Evolutionary conservation across 169 alveolate species (phyloP).

Genomic region (Cryptosporidium parvum): DNA sequence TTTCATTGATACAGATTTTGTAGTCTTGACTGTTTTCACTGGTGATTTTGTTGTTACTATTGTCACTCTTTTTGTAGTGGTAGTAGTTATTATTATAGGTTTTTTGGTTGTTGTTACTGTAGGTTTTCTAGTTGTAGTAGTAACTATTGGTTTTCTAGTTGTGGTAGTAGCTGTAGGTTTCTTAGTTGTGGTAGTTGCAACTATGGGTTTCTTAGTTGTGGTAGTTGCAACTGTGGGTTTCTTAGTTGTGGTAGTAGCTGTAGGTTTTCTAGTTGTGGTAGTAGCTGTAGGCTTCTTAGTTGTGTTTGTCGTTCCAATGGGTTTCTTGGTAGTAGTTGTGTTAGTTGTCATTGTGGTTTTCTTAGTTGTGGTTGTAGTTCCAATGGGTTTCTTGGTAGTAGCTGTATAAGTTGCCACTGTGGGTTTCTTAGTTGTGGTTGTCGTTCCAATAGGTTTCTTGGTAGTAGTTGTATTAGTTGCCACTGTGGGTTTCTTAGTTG

Average conservation of each 20-base stretch:
- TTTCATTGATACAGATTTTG: constrained; percentile 37
- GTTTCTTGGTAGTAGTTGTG: no score
- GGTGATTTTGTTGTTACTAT: constrained; percentile 3
- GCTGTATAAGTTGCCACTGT: no score
- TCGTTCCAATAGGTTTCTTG: not conserved
- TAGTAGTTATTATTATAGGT: not conserved
- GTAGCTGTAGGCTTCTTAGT: not conserved
- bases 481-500: not conserved
- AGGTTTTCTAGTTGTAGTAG: not conserved
- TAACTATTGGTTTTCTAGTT: not conserved
- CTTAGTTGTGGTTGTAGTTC: not conserved
- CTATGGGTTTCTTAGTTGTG: not conserved
- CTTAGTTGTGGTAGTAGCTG: not conserved
- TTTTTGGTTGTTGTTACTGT: not conserved
- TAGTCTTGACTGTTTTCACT: not conserved
- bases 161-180: not conserved
- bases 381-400: no score
- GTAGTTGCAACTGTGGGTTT: not conserved
- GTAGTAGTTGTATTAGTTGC: not conserved
- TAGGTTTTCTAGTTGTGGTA: not conserved
- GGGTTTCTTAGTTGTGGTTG: no score
- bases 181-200: not conserved
- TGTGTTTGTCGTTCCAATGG: not conserved
- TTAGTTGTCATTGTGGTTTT: not conserved
- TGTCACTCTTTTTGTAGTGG: not conserved